Base-by-base conservation (phyloP, 106 monocot genomes). In the Platanthera zijinensis region DNA sequence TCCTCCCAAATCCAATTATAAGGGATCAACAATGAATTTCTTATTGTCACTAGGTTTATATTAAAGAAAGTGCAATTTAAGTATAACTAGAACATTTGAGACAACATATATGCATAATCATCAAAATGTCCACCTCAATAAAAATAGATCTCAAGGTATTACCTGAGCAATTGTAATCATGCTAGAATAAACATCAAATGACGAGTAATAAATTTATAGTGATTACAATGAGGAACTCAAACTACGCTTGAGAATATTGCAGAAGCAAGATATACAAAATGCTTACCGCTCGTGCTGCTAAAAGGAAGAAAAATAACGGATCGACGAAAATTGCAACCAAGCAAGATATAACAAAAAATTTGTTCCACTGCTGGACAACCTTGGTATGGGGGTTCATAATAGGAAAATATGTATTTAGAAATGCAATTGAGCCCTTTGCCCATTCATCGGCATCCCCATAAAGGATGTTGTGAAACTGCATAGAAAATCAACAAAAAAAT, bases 261-360 rank as follows among this genome's bases (percentile, higher is more conserved):
- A 56, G 17, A 56, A 32, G 32, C 32, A 32, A 39, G 1, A 39
- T 17, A 54, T 12, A 56, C n/a, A 56, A 2, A 30, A 28, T 18
- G 49, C 57, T 51, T 83, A 94, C 93, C 93, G 86, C 14, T 9
- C 76, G 10, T 15, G 83, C 88, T 30, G 88, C 83, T 15, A 94
- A 49, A 71, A 94, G 45, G 52, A 86, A 90, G 86, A 94, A 94
- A 72, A 94, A 94, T 54, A 94, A 80, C 30, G 93, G 93, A 68
- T 94, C 93, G 8, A 94, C 78, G 48, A 94, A 94, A 62, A 90
- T 85, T 30, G 93, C 88, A 51, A 94, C 75, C 75, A 94, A 79
- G 75, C 90, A 94, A 47, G 93, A 94, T 51, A 94, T 94, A 10
- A 90, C 88, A 72, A 94, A 94, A 62, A 94, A 88, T 67, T 84